Base-by-base conservation (phyloP, 768 basidiomycete genomes). In the Mycena rebaudengoi region DNA sequence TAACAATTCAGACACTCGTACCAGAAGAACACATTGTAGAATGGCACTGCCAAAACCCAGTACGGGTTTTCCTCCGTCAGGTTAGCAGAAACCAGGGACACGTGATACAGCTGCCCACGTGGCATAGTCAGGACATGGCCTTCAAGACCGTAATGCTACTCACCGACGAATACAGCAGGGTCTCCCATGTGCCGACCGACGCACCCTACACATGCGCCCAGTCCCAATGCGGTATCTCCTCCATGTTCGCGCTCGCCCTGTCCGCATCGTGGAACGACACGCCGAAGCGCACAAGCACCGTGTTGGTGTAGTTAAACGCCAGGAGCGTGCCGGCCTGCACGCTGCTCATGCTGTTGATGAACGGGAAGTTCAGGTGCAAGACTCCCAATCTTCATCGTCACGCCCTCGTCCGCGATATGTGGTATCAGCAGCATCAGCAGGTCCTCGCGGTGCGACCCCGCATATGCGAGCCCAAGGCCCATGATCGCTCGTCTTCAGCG, bases 381-480 rank as follows among this genome's bases (percentile, higher is more conserved):
- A 44, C 92, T 86, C 3, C 90, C 89, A 41, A 99, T 88, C 76
- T 99, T 97, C 89, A 95, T 97, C 20, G 91, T 89, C 32, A 89
- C 80, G 5, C 81, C 77, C 25, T 96, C 94, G 69, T 99, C 98
- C 7, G 87, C 86, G 26, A 98, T 85, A 37, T 88, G 84, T 0
- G 95, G 95, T 11, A 96, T 77, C n/a, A 99, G 85, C 56, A 91
- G 79, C 8, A 83, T 76, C 14, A 93, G 80, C 20, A 99, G 77
- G 69, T 98, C 97, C 73, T 93, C 89, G 18, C 96, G 88, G 56
- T 95, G 92, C 3, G 95, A 91, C n/a, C 97, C 97, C 8, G 90
- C 91, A 69, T 99, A 98, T 2, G 98, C 97, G 51, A 99, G 84
- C 20, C 93, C 98, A 20, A 99, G 87, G 50, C 96, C 98, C 72